Evolutionary conservation across 2,329 filamentous ascomycete genomes (phyloP).

Genomic region (Calonectria fujianensis): DNA sequence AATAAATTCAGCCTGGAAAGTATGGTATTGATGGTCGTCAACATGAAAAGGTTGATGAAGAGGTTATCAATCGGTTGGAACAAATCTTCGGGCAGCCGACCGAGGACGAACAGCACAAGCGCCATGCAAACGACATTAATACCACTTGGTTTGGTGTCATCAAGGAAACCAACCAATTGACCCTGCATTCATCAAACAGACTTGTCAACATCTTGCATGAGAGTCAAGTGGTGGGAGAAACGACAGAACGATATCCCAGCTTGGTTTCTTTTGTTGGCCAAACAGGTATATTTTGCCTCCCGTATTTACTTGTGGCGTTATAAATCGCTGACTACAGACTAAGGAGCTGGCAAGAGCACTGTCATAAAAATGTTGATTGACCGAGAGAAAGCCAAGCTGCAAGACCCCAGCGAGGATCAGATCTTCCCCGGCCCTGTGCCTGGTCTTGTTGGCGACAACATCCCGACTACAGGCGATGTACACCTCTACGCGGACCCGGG

Average conservation of each 20-base stretch:
- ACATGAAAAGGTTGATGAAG: slow-evolving; percentile 15
- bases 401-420: not conserved
- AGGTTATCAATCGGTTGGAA: slow-evolving; percentile 14
- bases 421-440: slow-evolving; percentile 17
- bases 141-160: slow-evolving; percentile 16
- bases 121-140: not conserved
- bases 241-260: not conserved
- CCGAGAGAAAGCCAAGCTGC: not conserved
- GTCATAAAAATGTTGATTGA: slow-evolving; percentile 14
- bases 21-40: slow-evolving; percentile 11
- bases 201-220: slow-evolving; percentile 7
- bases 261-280: slow-evolving; percentile 15
- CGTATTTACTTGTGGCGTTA: not conserved
- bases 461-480: slow-evolving; percentile 22
- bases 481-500: slow-evolving; percentile 23
- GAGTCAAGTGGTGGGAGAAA: slow-evolving; percentile 3
- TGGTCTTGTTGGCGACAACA: slow-evolving; percentile 14
- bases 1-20: not conserved
- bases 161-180: slow-evolving; percentile 17
- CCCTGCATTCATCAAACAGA: slow-evolving; percentile 4
- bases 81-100: slow-evolving; percentile 7
- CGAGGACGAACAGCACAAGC: not conserved
- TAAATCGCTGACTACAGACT: not conserved
- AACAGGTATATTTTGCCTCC: not conserved
- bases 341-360: slow-evolving; percentile 4